Conservation (phyloP, 176 grass and related monocot species). For the Olyra latifolia region DNA sequence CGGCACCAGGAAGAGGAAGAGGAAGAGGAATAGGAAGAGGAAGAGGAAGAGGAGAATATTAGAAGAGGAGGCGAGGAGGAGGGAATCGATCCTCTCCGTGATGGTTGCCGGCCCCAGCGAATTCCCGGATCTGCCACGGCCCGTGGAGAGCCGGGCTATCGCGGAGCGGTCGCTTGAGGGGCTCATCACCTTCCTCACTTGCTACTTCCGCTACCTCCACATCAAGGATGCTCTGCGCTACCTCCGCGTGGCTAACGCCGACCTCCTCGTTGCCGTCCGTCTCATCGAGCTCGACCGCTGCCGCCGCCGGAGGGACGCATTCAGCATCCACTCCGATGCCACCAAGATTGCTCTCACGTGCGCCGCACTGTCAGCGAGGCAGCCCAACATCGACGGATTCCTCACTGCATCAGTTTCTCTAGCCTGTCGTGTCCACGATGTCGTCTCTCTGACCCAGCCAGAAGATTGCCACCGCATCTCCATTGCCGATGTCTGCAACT, state of each 20-base stretch:
- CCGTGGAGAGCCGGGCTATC: too few species aligned
- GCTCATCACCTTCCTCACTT: background rate
- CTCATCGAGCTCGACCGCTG: background rate
- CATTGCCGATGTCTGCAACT: background rate
- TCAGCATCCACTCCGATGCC: background rate
- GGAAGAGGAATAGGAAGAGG: too few species aligned
- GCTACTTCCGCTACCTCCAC: background rate
- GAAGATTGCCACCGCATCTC: background rate
- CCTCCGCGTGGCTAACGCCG: background rate
- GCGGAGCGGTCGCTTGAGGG: too few species aligned
- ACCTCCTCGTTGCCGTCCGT: background rate
- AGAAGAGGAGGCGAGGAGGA: too few species aligned
- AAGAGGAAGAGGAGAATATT: too few species aligned
- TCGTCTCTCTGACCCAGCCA: background rate
- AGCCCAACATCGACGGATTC: background rate
- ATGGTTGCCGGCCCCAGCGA: too few species aligned
- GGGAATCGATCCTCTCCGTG: too few species aligned
- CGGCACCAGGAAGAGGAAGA: too few species aligned
- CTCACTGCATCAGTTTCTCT: background rate
- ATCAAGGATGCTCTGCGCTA: background rate
- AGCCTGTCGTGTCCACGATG: background rate
- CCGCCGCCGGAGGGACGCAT: background rate
- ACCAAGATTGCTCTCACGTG: background rate
- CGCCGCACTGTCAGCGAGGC: background rate
- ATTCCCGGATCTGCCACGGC: too few species aligned